phyloP scores from a whole-genome alignment of 148 eudicot genomes.

The Rheum nobile region DNA sequence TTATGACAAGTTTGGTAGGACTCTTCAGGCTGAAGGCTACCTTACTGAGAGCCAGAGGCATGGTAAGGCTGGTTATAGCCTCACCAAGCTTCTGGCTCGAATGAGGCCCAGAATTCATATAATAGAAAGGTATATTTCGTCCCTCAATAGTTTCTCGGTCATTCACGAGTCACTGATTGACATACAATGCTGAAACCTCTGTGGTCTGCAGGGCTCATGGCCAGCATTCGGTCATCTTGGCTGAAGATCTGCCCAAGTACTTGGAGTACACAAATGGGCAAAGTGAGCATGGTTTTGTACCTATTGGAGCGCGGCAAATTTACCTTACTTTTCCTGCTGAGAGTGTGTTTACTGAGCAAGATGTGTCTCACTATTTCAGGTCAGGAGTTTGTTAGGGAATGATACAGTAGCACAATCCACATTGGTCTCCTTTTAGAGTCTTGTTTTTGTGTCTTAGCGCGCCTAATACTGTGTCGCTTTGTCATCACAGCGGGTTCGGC shows the following conservation, averaged over 20 bases:
- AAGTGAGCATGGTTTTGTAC: conserved; percentile 38
- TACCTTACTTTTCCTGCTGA: conserved; percentile 63
- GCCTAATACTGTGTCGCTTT: background rate
- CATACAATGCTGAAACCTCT: background rate
- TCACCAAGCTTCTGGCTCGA: conserved; percentile 54
- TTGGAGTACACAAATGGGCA: conserved; percentile 28
- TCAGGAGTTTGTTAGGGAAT: background rate
- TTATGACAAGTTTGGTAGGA: conserved; percentile 35
- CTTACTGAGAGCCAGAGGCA: conserved; percentile 68
- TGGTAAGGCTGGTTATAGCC: conserved; percentile 58
- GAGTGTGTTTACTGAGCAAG: conserved; percentile 51
- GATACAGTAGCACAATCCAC: background rate
- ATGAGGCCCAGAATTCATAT: conserved; percentile 28
- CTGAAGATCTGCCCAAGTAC: conserved; percentile 44
- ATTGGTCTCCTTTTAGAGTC: background rate
- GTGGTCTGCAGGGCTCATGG: conserved; percentile 42
- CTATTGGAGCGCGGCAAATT: conserved; percentile 41
- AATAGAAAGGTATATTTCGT: conserved; percentile 32
- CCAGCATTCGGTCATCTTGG: conserved; percentile 43
- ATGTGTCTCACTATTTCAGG: conserved; percentile 52
- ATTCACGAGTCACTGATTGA: background rate
- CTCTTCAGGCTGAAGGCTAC: conserved; percentile 55
- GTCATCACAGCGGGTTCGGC: conserved; percentile 38
- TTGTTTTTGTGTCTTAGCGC: background rate
- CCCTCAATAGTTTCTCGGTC: background rate